These are phyloP conservation scores for Aspergillus costaricaensis DNA, from an alignment of 2,329 filamentous ascomycete genomes.

Conservation along the genomic window DNA sequence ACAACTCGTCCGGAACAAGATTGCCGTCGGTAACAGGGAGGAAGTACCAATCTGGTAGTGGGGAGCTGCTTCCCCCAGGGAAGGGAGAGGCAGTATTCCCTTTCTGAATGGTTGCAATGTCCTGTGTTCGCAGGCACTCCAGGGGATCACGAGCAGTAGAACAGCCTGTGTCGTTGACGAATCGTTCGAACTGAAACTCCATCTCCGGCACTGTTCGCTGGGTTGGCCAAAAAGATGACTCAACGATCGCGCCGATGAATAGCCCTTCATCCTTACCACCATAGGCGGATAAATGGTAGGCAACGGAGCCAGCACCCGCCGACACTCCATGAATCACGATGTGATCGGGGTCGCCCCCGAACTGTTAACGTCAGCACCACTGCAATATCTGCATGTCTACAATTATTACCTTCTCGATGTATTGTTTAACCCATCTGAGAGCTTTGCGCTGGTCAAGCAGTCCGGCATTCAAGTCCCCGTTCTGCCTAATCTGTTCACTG, in stretches of 20 bases:
- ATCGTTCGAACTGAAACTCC: conserved; percentile 52
- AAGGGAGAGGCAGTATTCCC: conserved; percentile 45
- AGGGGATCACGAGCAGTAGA: conserved; percentile 39
- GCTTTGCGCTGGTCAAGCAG: conserved; percentile 64
- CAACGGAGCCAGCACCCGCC: conserved; percentile 62
- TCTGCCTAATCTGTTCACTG: conserved; percentile 54
- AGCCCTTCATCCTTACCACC: conserved; percentile 50
- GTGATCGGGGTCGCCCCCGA: conserved; percentile 61
- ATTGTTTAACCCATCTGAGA: conserved; percentile 62
- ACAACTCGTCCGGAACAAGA: conserved; percentile 55
- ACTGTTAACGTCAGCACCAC: conserved; percentile 35
- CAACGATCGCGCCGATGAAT: conserved; percentile 52
- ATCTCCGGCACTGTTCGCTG: conserved; percentile 49
- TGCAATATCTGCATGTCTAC: neutral
- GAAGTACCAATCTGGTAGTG: conserved; percentile 55
- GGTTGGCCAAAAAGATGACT: conserved; percentile 52
- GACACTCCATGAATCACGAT: conserved; percentile 65
- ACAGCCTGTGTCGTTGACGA: conserved; percentile 49
- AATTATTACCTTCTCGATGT: conserved; percentile 48
- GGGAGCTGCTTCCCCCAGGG: conserved; percentile 37
- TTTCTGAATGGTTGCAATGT: conserved; percentile 44
- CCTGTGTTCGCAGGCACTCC: conserved; percentile 48
- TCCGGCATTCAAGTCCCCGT: conserved; percentile 64
- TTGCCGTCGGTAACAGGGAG: conserved; percentile 57
- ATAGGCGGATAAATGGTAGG: conserved; percentile 55